Base-by-base conservation (phyloP, 164 flowering plant species). In the Vitis cinerea region DNA sequence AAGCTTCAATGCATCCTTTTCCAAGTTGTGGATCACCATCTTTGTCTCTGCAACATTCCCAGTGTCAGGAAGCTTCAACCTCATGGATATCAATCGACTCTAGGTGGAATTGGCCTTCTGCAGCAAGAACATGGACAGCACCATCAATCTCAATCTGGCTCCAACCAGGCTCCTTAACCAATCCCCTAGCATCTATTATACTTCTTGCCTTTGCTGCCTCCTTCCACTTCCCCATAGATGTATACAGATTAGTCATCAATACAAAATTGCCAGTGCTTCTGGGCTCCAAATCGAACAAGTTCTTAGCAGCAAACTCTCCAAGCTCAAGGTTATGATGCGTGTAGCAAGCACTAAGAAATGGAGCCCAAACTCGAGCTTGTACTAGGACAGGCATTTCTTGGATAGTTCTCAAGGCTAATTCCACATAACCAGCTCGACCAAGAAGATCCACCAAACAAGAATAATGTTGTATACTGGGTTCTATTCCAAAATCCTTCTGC, bases 271-370 rank as follows among this genome's bases (percentile, higher is more conserved):
- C 59, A 14, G 66, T 59, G 65, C 47, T 64, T 53, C 60, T 61
- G 54, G 85, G 67, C 29, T 71, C 72, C 53, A 68, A 44, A 67
- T 65, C 61, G 13, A 73, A 53, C 63, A 82, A 63, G 30, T 55
- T 68, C 37, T 60, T 75, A 56, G 77, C 78, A 56, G 72, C 80
- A 23, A 51, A 66, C 55, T 78, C 85, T 17, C 77, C 82, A 2
- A 83, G 53, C 60, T 74, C 72, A 64, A 71, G 9, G 31, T 78
- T 70, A 37, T 7, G 54, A 58, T 77, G 73, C 31, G 64, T 75
- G 60, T 78, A 73, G 64, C 85, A 82, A 27, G 78, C 85, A 71
- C 85, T 77, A 58, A 82, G 75, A 23, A 82, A 63, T 63, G 85
- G 78, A 27, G 70, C 73, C 81, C 74, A 72, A 17, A 62, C 74